Percentiles rank a stretch among this genome's conserved stretches.
Conservation (phyloP, 768 basidiomycete genomes). For the Pholiota microspora region DNA sequence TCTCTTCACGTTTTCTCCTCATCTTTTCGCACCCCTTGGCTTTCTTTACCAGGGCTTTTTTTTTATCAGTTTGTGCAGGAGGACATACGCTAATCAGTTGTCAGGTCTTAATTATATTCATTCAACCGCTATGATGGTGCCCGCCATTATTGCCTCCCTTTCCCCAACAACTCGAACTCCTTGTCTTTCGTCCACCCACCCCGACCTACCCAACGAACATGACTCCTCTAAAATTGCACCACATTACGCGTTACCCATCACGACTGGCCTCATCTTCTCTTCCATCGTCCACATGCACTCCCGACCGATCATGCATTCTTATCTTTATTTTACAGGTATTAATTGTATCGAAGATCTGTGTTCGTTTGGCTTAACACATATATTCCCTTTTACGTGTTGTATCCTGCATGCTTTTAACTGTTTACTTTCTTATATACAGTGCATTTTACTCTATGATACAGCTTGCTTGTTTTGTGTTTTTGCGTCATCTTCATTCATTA, state of each 20-base stretch:
- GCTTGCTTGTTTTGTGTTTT: no score
- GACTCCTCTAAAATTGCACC: constrained; percentile 9
- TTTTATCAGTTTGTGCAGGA: constrained; percentile 14
- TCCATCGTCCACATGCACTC: background rate
- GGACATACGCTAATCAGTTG: constrained; percentile 61
- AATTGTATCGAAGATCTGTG: background rate
- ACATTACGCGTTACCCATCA: constrained; percentile 9
- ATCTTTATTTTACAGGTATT: constrained; percentile 1
- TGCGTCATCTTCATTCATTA: no score
- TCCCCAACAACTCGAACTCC: background rate
- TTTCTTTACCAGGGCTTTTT: no score
- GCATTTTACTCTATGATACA: no score
- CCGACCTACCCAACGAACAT: background rate
- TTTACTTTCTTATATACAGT: background rate
- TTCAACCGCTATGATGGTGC: constrained; percentile 7
- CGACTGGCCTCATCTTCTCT: background rate
- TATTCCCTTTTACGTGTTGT: background rate
- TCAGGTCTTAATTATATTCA: constrained; percentile 64
- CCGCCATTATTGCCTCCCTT: constrained; percentile 4
- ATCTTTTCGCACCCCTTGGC: no score
- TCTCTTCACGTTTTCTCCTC: constrained; percentile 26
- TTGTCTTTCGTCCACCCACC: background rate
- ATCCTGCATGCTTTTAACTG: background rate
- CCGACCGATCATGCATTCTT: background rate
- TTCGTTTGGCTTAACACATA: background rate